Conservation (phyloP, 257 asterid species). For the Ajuga chamaepitys region DNA sequence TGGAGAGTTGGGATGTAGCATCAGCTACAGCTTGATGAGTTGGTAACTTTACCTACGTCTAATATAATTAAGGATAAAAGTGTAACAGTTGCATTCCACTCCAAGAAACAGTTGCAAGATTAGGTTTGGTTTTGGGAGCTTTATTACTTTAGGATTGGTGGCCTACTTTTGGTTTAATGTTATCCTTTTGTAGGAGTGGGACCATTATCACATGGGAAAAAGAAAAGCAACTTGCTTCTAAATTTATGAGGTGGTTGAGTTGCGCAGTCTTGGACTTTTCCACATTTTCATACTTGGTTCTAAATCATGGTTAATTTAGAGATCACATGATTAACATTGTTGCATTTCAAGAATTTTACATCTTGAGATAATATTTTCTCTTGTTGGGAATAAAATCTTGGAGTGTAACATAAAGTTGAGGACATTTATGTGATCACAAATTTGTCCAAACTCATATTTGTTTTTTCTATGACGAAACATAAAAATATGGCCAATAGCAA, state of each 20-base stretch:
- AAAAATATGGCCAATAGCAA: no score
- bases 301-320: neutral
- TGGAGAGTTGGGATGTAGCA: no score
- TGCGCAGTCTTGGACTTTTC: neutral
- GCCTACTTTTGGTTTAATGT: constrained; percentile 15
- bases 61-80: constrained; percentile 19
- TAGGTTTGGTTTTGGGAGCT: constrained; percentile 2
- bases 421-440: no score
- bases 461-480: no score
- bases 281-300: neutral
- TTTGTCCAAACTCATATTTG: no score
- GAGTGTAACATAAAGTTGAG: no score
- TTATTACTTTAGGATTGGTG: neutral
- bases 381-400: no score
- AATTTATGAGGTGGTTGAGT: constrained; percentile 23
- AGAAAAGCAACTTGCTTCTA: constrained; percentile 14
- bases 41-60: constrained; percentile 6
- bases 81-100: constrained; percentile 19
- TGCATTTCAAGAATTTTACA: no score
- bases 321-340: neutral
- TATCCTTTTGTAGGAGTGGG: constrained; percentile 20
- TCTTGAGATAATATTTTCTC: no score
- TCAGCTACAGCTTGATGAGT: neutral
- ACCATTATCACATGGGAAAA: constrained; percentile 23
- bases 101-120: constrained; percentile 17